Evolutionary conservation across 208 protist genomes (phyloP).

Genomic region (Angomonas ambiguus): DNA sequence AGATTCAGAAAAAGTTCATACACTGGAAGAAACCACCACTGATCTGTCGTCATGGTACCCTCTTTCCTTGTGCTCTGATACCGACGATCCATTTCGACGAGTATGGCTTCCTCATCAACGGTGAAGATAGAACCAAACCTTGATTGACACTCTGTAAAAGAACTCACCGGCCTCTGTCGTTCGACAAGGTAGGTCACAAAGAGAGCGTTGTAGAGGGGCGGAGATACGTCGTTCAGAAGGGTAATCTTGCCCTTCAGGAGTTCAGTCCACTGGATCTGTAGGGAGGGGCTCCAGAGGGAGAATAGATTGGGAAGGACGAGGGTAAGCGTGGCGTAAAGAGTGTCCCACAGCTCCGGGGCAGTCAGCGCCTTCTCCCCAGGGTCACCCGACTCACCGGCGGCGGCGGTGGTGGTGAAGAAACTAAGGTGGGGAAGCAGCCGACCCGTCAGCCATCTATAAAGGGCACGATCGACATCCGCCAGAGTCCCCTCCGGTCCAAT

Average conservation of each 20-base stretch:
- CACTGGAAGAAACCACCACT: background rate
- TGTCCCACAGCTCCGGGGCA: background rate
- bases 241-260: background rate
- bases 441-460: background rate
- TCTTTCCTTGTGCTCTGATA: background rate
- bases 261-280: background rate
- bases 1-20: slow-evolving; percentile 2
- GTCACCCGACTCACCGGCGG: too few relatives aligned
- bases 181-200: background rate
- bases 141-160: background rate
- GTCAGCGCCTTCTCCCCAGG: too few relatives aligned
- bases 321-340: background rate
- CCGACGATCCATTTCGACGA: background rate
- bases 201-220: background rate
- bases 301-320: background rate
- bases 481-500: background rate
- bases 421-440: background rate
- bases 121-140: background rate
- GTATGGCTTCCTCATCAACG: background rate
- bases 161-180: background rate
- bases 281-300: background rate
- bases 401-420: background rate
- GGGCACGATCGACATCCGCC: background rate
- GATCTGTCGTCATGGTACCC: background rate
- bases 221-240: background rate